Evolutionary conservation across 2,329 filamentous ascomycete genomes (phyloP).

Genomic region (Penicillium sp.): DNA sequence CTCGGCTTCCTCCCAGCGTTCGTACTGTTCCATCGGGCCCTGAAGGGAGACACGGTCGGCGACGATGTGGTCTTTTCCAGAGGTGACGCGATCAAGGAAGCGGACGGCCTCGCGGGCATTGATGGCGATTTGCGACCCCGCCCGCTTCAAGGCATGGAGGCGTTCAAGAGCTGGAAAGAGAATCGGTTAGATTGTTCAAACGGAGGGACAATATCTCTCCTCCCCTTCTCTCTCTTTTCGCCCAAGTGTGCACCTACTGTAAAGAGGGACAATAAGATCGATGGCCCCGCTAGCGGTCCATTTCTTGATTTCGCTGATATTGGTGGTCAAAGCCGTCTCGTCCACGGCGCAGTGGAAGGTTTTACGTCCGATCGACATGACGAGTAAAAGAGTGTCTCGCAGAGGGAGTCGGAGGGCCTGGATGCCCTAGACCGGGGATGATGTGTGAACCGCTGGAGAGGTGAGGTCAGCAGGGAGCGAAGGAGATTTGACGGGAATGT

Average conservation of each 20-base stretch:
- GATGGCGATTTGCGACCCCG: conserved; percentile 47
- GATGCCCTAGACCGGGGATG: conserved; percentile 30
- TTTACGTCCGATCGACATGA: conserved; percentile 45
- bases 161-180: conserved; percentile 43
- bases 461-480: conserved; percentile 25
- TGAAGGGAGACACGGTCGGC: conserved; percentile 47
- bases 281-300: conserved; percentile 51
- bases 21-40: conserved; percentile 50
- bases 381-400: conserved; percentile 24
- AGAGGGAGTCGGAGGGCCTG: conserved; percentile 9
- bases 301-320: conserved; percentile 53
- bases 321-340: conserved; percentile 52
- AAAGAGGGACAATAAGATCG: conserved; percentile 51
- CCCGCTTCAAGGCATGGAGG: conserved; percentile 45
- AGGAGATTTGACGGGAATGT: conserved; percentile 33
- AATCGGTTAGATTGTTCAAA: conserved; percentile 10
- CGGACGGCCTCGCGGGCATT: conserved; percentile 53
- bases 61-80: conserved; percentile 45
- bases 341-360: conserved; percentile 54
- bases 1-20: conserved; percentile 47
- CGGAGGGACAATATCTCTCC: not conserved
- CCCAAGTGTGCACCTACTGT: conserved; percentile 40
- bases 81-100: conserved; percentile 51
- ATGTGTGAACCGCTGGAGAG: conserved; percentile 29
- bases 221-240: not conserved